Percentiles rank a stretch among this genome's conserved stretches.
Evolutionary conservation across 2,329 filamentous ascomycete genomes (phyloP).

Genomic region (Sporothrix euskadiensis): DNA sequence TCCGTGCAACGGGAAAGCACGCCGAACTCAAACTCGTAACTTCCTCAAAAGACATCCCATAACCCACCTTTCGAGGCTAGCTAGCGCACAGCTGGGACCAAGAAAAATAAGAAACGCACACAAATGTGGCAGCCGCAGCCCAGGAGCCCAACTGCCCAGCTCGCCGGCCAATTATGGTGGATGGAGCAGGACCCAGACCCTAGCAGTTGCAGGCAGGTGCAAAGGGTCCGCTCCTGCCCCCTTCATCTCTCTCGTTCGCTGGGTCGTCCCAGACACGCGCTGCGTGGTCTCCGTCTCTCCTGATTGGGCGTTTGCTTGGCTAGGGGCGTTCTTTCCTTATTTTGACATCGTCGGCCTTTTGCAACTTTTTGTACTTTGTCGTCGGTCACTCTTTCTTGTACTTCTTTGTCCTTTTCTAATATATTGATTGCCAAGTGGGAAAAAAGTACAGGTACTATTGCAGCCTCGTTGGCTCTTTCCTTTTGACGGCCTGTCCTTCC

Average conservation of each 20-base stretch:
- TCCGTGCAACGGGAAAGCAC: slow-evolving; percentile 15
- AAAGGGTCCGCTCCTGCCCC: slow-evolving; percentile 18
- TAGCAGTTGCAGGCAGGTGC: slow-evolving; percentile 2
- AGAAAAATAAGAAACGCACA: neutral
- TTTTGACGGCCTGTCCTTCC: neutral
- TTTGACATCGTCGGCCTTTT: neutral
- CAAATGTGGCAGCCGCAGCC: neutral
- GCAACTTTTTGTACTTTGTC: neutral
- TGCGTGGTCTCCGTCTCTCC: slow-evolving; percentile 14
- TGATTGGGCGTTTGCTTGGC: neutral
- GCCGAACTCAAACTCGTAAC: slow-evolving; percentile 7
- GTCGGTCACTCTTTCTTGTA: neutral
- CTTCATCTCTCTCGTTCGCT: slow-evolving; percentile 23
- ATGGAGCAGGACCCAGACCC: slow-evolving; percentile 2
- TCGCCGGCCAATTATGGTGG: too few species aligned
- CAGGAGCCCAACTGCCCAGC: neutral
- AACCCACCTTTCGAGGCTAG: slow-evolving; percentile 8
- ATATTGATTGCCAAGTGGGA: slow-evolving; percentile 16
- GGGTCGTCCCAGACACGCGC: slow-evolving; percentile 11
- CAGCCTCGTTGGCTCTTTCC: neutral
- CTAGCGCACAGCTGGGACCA: slow-evolving; percentile 9
- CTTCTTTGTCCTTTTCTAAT: slow-evolving; percentile 20
- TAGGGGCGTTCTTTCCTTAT: neutral
- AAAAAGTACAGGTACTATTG: neutral
- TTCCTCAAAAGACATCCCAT: neutral